Evolutionary conservation across 2,329 filamentous ascomycete genomes (phyloP).

Genomic region (Talaromyces sp.): DNA sequence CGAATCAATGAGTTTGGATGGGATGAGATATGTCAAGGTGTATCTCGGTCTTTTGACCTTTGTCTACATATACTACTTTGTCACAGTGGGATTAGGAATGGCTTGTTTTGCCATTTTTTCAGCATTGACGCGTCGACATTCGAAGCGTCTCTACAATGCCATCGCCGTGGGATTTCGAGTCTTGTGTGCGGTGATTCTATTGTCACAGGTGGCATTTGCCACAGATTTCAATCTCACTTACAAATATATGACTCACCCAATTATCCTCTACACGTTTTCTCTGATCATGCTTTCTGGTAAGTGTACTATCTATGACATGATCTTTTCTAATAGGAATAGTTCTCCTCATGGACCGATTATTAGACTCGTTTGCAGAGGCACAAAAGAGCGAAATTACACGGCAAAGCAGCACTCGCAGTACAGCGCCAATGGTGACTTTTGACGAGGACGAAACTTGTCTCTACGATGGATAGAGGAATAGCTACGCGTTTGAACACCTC

Average conservation of each 20-base stretch:
- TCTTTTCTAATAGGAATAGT: slow-evolving; percentile 15
- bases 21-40: slow-evolving; percentile 27
- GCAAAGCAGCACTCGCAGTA: slow-evolving; percentile 10
- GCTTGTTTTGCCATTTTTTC: slow-evolving; percentile 31
- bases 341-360: slow-evolving; percentile 30
- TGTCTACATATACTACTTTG: slow-evolving; percentile 38
- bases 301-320: slow-evolving; percentile 8
- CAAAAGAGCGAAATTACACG: slow-evolving; percentile 19
- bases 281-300: slow-evolving; percentile 26
- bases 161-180: slow-evolving; percentile 25
- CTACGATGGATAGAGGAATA: background rate
- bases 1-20: slow-evolving; percentile 23
- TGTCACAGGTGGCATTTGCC: slow-evolving; percentile 25
- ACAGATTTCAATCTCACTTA: slow-evolving; percentile 29
- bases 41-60: slow-evolving; percentile 34
- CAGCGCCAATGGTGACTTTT: slow-evolving; percentile 1
- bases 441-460: slow-evolving; percentile 1
- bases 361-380: slow-evolving; percentile 22
- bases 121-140: slow-evolving; percentile 24
- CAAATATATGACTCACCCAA: slow-evolving; percentile 35
- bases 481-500: background rate
- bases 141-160: slow-evolving; percentile 16
- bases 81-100: slow-evolving; percentile 32
- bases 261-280: slow-evolving; percentile 33
- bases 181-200: slow-evolving; percentile 23